Evolutionary conservation across 768 basidiomycete species (phyloP).

Genomic region (Lactarius vividus): DNA sequence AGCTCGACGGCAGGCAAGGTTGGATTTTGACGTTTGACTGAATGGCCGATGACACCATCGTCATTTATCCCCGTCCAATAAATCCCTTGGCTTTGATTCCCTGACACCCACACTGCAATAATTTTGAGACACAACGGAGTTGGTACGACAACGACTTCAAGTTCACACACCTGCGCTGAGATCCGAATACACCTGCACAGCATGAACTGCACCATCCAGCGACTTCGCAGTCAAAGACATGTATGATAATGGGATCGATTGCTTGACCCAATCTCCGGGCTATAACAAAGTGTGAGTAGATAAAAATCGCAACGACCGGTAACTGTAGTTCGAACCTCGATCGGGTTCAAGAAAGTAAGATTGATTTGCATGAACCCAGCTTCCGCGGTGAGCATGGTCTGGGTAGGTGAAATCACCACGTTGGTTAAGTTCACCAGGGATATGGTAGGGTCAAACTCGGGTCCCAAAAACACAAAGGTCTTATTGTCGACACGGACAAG

Average conservation of each 20-base stretch:
- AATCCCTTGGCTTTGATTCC: slow-evolving; percentile 16
- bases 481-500: slow-evolving; percentile 15
- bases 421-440: slow-evolving; percentile 23
- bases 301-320: neutral
- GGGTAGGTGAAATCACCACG: slow-evolving; percentile 37
- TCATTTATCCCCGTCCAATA: neutral
- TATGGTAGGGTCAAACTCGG: no score
- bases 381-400: slow-evolving; percentile 34
- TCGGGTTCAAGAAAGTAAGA: slow-evolving; percentile 40
- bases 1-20: slow-evolving; percentile 3
- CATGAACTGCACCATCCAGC: slow-evolving; percentile 35
- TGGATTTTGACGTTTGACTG: slow-evolving; percentile 6
- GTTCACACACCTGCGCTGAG: slow-evolving; percentile 36
- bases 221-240: slow-evolving; percentile 34
- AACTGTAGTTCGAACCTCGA: slow-evolving; percentile 33
- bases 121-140: neutral
- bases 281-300: slow-evolving; percentile 16
- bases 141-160: neutral
- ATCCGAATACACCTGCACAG: slow-evolving; percentile 41
- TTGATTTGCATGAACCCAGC: slow-evolving; percentile 39
- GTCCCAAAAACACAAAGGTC: slow-evolving; percentile 27
- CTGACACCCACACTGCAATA: slow-evolving; percentile 30
- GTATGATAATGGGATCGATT: slow-evolving; percentile 43
- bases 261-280: slow-evolving; percentile 38
- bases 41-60: slow-evolving; percentile 19